Evolutionary conservation across 2,329 filamentous ascomycete genomes (phyloP).

Genomic region (Arthrinium phaeospermum): DNA sequence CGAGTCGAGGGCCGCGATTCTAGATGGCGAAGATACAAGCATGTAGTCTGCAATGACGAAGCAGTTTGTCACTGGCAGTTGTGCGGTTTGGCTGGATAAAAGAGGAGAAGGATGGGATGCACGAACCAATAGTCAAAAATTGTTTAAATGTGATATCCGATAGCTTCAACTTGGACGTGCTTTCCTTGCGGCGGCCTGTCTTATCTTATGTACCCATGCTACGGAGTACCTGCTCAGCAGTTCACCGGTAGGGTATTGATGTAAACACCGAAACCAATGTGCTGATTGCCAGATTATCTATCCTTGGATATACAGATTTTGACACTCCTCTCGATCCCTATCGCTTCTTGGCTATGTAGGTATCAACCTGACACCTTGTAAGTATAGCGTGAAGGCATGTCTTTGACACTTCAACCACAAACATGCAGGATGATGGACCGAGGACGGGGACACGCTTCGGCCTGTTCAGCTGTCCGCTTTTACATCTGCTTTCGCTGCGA

Average conservation of each 20-base stretch:
- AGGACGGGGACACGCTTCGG: background rate
- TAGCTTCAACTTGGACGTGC: background rate
- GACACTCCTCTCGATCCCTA: background rate
- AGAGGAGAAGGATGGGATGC: background rate
- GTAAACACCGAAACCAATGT: background rate
- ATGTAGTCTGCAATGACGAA: background rate
- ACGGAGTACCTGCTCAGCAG: too few species aligned
- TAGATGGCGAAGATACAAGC: background rate
- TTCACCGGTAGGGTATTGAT: too few species aligned
- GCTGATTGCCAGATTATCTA: too few species aligned
- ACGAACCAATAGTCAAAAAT: slow-evolving; percentile 12
- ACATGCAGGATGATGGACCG: background rate
- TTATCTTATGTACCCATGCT: too few species aligned
- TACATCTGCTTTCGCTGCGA: background rate
- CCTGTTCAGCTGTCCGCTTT: background rate
- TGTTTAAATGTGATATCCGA: background rate
- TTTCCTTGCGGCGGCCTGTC: background rate
- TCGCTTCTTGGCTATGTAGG: background rate
- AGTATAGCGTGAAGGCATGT: background rate
- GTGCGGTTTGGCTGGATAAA: background rate
- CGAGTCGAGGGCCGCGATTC: background rate
- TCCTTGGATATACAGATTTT: too few species aligned
- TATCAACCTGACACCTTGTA: background rate
- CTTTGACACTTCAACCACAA: background rate
- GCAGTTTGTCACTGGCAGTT: background rate